Percentiles rank a stretch among this genome's conserved stretches.
These are phyloP conservation scores for Hirsutella minnesotensis DNA, from an alignment of 2,329 filamentous ascomycete genomes.

Conservation along the genomic window DNA sequence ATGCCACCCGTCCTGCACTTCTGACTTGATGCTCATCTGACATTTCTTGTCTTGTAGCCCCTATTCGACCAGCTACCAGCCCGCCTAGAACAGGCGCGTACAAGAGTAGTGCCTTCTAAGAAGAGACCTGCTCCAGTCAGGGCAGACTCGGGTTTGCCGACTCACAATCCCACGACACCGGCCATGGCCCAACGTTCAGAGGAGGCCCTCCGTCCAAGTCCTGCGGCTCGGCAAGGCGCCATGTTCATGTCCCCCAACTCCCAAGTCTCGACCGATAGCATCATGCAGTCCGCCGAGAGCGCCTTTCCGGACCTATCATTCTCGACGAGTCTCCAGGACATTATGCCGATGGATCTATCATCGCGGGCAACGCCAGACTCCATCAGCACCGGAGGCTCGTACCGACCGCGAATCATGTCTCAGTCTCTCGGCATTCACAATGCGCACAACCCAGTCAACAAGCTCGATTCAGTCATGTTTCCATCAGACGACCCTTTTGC, in stretches of 20 bases:
- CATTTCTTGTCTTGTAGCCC: slow-evolving; percentile 32
- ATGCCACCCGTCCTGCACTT: too few species aligned
- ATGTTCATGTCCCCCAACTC: slow-evolving; percentile 13
- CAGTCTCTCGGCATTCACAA: slow-evolving; percentile 18
- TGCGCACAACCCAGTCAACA: slow-evolving; percentile 41
- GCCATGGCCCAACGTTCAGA: slow-evolving; percentile 21
- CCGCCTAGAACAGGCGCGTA: slow-evolving; percentile 43
- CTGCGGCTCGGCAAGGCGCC: slow-evolving; percentile 10
- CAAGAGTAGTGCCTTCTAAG: slow-evolving; percentile 30
- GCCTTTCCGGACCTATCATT: slow-evolving; percentile 24
- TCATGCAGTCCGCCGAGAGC: slow-evolving; percentile 16
- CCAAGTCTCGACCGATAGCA: slow-evolving; percentile 21
- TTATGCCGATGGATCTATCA: slow-evolving; percentile 32
- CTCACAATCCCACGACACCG: slow-evolving; percentile 16
- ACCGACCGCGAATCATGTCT: slow-evolving; percentile 19
- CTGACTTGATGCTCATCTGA: too few species aligned
- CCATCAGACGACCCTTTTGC: slow-evolving; percentile 66
- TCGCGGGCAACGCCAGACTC: slow-evolving; percentile 30
- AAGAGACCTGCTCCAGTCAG: slow-evolving; percentile 41
- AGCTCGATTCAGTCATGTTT: slow-evolving; percentile 71
- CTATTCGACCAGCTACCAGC: slow-evolving; percentile 79
- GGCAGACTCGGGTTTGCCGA: slow-evolving; percentile 19
- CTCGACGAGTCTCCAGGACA: slow-evolving; percentile 28
- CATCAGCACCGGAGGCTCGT: slow-evolving; percentile 28
- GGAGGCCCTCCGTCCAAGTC: slow-evolving; percentile 20